These are phyloP conservation scores for Talaromyces adpressus DNA, from an alignment of 495 filamentous ascomycete genomes.

Conservation along the genomic window DNA sequence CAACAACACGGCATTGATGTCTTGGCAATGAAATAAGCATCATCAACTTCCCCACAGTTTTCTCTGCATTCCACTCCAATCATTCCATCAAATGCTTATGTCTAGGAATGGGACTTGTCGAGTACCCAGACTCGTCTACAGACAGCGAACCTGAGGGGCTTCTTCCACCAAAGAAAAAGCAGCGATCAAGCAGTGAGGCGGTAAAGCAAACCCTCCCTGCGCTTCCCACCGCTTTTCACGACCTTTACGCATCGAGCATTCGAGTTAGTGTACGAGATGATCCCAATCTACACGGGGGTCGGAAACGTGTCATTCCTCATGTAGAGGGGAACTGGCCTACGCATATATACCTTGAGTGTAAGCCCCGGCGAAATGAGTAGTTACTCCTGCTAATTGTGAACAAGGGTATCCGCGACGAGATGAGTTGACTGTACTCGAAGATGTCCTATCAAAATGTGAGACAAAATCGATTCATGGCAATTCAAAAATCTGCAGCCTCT, in stretches of 20 bases:
- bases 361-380: no score
- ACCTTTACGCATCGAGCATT: conserved; percentile 75
- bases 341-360: conserved; percentile 90
- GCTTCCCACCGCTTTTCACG: conserved; percentile 73
- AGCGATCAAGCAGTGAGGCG: conserved; percentile 6
- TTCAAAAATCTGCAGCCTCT: conserved; percentile 46
- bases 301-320: conserved; percentile 75
- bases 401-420: conserved; percentile 61
- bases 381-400: conserved; percentile 17
- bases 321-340: conserved; percentile 87
- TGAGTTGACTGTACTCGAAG: conserved; percentile 46
- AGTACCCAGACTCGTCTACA: conserved; percentile 66
- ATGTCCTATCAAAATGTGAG: conserved; percentile 41
- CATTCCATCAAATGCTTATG: not conserved
- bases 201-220: conserved; percentile 55
- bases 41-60: not conserved
- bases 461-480: conserved; percentile 6
- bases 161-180: conserved; percentile 24
- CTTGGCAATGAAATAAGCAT: conserved; percentile 1
- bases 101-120: conserved; percentile 53
- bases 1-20: not conserved
- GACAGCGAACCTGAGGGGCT: conserved; percentile 32
- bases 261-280: conserved; percentile 72
- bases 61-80: not conserved
- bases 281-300: conserved; percentile 75